Evolutionary conservation across 768 basidiomycete genomes (phyloP), one percentile per base, ranked within the genome.

Genomic region (Mycena haematopus): DNA sequence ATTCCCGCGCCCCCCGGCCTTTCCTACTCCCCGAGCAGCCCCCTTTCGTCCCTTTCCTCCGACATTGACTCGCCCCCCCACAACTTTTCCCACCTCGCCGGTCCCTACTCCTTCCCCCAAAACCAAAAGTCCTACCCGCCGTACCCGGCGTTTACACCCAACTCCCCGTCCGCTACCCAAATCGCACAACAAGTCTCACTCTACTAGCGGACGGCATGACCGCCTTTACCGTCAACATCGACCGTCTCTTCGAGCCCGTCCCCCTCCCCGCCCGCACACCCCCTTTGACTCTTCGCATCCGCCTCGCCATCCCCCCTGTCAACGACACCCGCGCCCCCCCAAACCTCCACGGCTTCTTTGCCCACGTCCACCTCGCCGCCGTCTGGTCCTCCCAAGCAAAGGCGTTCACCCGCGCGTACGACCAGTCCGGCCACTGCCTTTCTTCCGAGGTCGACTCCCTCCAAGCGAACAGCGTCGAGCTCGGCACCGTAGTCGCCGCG

Each of bases 171-270:
- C 52, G 45, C 46, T 66, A 56, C 63, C 73, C 72, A 27, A 80
- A 77, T 42, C 67, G 75, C 45, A 60, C 81, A 47, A 74, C 74
- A 15, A 76, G 75, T 49, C 72, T 91, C 58, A 81, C 79, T 42
- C 78, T 92, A 19, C 81, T 81, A 70, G 86, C 90, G 24, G 87
- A 89, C 67, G 88, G 89, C 61, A 89, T 91, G 86, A 75, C 80
- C n/a, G 80, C 86, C 19, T 80, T 86, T 57, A 75, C 79, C 31
- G 78, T 90, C 72, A 84, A 86, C 63, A 77, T 89, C 58, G 88
- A 88, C 71, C 77, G 80, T 22, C 74, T 88, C 49, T 65, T 77
- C 49, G 77, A 81, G 49, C 74, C 80, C 22, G 63, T 78, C 56
- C 72, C 78, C 58, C 73, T 72, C 40, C 70, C 78, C 52, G 69